Evolutionary conservation across 495 filamentous ascomycete species (phyloP).

Genomic region (Xylaria castorea): DNA sequence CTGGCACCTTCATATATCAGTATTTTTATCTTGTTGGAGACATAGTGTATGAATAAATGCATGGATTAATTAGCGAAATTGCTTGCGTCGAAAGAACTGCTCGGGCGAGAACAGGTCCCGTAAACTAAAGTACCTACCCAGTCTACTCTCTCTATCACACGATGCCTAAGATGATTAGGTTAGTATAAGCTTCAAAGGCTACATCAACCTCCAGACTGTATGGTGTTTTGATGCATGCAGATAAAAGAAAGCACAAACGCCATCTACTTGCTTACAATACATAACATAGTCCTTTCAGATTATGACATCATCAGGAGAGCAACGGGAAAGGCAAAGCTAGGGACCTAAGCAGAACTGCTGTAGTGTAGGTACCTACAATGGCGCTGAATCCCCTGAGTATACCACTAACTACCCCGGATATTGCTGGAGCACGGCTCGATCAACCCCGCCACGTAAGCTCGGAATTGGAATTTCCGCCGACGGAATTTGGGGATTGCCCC

Average conservation of each 20-base stretch:
- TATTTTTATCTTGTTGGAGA: background rate
- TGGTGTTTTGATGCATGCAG: background rate
- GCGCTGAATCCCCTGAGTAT: background rate
- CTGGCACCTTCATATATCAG: background rate
- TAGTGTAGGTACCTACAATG: too few species aligned
- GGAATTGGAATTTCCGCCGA: conserved; percentile 24
- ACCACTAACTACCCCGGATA: conserved; percentile 27
- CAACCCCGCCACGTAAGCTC: conserved; percentile 11
- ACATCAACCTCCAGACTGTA: background rate
- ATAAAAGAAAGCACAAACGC: too few species aligned
- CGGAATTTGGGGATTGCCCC: conserved; percentile 21
- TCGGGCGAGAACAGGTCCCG: background rate
- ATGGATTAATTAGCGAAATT: background rate
- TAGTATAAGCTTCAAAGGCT: too few species aligned
- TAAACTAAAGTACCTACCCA: background rate
- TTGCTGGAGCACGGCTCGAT: conserved; percentile 31
- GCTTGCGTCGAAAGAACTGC: background rate
- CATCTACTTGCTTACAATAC: background rate
- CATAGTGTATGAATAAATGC: background rate
- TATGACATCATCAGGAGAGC: background rate
- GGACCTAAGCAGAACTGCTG: too few species aligned
- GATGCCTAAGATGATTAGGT: too few species aligned
- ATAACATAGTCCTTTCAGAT: background rate
- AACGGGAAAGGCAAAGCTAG: too few species aligned
- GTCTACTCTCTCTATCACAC: too few species aligned